Conservation (phyloP, 2,329 filamentous ascomycete species). For the Fusarium sp. region DNA sequence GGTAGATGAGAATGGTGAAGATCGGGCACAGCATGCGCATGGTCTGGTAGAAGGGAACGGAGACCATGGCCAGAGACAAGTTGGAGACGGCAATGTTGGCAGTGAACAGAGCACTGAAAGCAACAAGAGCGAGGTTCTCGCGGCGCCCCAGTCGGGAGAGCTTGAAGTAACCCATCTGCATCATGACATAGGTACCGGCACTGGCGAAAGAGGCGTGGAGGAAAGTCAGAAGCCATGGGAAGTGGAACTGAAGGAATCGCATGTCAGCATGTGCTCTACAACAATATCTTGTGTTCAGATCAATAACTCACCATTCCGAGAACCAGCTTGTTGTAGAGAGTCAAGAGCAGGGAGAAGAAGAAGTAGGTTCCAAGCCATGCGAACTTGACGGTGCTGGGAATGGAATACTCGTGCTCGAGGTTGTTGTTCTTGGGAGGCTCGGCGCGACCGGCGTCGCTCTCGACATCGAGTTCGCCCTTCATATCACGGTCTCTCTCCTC, state of each 20-base stretch:
- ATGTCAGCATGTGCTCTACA: conserved; percentile 31
- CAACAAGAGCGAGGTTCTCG: conserved; percentile 67
- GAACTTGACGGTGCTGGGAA: conserved; percentile 60
- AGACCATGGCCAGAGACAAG: conserved; percentile 70
- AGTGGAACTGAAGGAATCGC: conserved; percentile 60
- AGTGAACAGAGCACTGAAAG: conserved; percentile 71
- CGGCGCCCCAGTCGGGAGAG: conserved; percentile 63
- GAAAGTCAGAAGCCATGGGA: conserved; percentile 71
- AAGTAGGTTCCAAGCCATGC: conserved; percentile 66
- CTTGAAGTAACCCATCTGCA: conserved; percentile 64
- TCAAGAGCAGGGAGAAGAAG: conserved; percentile 61
- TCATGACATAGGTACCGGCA: conserved; percentile 65
- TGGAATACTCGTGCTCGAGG: conserved; percentile 59
- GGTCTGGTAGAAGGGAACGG: conserved; percentile 75
- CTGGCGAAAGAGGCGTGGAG: conserved; percentile 69
- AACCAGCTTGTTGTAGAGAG: conserved; percentile 70
- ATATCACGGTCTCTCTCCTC: conserved; percentile 49
- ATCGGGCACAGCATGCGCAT: conserved; percentile 71
- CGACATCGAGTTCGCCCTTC: conserved; percentile 51
- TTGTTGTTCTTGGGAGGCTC: conserved; percentile 51
- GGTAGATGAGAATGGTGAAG: conserved; percentile 72
- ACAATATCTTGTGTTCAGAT: too few relatives aligned
- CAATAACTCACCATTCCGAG: conserved; percentile 59
- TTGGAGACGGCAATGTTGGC: conserved; percentile 74
- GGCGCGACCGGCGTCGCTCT: conserved; percentile 47